Evolutionary conservation across 2,329 filamentous ascomycete species (phyloP), one percentile per base, ranked within the genome.

Genomic region (Grosmannia penicillata): DNA sequence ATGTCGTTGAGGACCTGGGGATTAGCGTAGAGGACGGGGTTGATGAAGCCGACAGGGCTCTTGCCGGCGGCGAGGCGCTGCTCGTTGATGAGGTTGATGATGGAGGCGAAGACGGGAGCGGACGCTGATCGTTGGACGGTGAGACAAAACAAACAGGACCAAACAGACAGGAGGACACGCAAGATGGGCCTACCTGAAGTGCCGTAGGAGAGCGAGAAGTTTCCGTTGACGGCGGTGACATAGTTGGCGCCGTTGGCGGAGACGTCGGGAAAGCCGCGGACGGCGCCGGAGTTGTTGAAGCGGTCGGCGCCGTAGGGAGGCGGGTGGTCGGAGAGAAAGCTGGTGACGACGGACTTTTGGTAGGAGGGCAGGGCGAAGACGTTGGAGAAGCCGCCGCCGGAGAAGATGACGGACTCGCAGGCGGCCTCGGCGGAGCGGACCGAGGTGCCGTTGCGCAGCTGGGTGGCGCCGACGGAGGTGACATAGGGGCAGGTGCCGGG

Each of bases 31-130:
- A 51, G 35, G 1, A 45, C 46, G 1, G 55, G 56, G 40, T 58
- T 57, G 36, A 59, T 43, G 36, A 57, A 59, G 7, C 57, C 55
- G 1, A 63, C 44, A 3, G 56, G 50, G 13, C 44, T 46, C 49
- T 68, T 63, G 7, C 66, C 66, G 10, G 56, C 57, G 0, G 60
- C 53, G n/a, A 78, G 53, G 28, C 72, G 58, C 1, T 68, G 70
- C 47, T 79, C 75, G 47, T 82, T 81, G 41, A 81, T 58, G 4
- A 81, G 63, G 2, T 69, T 61, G 31, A 82, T 58, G 38, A 81
- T 60, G 9, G 64, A 68, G 0, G 71, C 68, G 14, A 72, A 70
- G 0, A 70, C 57, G 0, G 78, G 78, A 0, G 70, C 56, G 1
- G 75, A 48, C 25, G 43, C 43, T 39, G 33, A 21, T 11, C 15